Conservation (phyloP, 2,329 filamentous ascomycete species). For the Aspergillus sp. region DNA sequence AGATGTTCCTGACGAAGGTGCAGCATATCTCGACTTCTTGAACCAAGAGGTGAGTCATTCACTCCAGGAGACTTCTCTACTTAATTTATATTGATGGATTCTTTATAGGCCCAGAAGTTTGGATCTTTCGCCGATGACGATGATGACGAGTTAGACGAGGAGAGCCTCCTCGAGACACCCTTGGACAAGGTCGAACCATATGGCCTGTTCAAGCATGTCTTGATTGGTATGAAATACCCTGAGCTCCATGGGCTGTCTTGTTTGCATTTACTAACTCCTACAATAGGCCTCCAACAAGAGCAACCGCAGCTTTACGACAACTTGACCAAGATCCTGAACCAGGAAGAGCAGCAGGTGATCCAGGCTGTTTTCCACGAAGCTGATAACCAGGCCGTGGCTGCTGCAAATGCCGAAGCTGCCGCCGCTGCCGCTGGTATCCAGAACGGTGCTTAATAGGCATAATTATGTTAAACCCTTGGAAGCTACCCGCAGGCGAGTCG, state of each 20-base stretch:
- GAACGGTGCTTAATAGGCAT: conserved; percentile 27
- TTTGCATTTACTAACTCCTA: conserved; percentile 23
- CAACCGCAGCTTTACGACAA: conserved; percentile 84
- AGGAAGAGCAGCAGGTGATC: conserved; percentile 76
- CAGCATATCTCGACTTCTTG: conserved; percentile 91
- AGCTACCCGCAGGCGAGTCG: no score
- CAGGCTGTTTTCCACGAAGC: conserved; percentile 73
- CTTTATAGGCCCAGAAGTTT: conserved; percentile 72
- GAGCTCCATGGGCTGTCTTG: background rate
- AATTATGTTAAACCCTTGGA: no score
- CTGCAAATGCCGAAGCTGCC: conserved; percentile 33
- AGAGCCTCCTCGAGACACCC: conserved; percentile 85
- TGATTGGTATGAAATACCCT: conserved; percentile 64
- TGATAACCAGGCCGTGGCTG: conserved; percentile 48
- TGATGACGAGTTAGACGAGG: conserved; percentile 88
- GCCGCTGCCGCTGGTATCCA: conserved; percentile 28
- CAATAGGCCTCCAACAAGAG: conserved; percentile 75
- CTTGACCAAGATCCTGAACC: conserved; percentile 71
- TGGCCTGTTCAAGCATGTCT: conserved; percentile 73
- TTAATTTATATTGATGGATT: conserved; percentile 10
- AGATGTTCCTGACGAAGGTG: conserved; percentile 82
- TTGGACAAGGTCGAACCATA: conserved; percentile 96
- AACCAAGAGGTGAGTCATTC: conserved; percentile 68
- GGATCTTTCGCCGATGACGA: conserved; percentile 69
- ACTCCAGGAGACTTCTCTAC: background rate